Evolutionary conservation across 192 early-diverging fungal species (phyloP).

Genomic region (Phycomyces blakesleeanus): DNA sequence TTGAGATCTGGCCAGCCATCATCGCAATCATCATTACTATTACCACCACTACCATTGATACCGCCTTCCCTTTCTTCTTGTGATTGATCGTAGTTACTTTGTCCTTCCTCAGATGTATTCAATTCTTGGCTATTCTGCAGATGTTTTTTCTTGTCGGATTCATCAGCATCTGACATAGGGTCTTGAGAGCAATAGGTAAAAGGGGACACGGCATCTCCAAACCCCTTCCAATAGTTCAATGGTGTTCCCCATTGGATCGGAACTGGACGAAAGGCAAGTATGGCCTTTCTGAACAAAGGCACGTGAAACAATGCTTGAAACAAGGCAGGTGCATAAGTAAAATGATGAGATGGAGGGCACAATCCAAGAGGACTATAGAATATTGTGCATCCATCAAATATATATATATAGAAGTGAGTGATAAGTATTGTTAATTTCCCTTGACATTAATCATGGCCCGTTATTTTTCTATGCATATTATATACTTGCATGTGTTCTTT

Average conservation of each 20-base stretch:
- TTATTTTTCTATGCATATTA: too few relatives aligned
- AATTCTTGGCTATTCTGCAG: too few relatives aligned
- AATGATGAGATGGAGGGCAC: conserved; percentile 21
- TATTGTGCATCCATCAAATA: neutral
- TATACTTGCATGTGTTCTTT: conserved; percentile 12
- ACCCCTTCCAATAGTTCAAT: conserved; percentile 39
- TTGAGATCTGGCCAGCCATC: too few relatives aligned
- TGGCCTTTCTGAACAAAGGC: conserved; percentile 25
- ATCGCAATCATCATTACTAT: too few relatives aligned
- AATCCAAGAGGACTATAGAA: conserved; percentile 36
- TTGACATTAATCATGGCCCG: too few relatives aligned
- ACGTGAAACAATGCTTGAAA: conserved; percentile 43
- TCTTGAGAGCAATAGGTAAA: neutral
- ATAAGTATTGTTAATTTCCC: neutral
- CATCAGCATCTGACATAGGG: neutral
- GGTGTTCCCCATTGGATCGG: conserved; percentile 31
- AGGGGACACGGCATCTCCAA: conserved; percentile 16
- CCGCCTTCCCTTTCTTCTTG: too few relatives aligned
- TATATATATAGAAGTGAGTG: neutral
- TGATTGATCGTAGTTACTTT: neutral
- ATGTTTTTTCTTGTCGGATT: too few relatives aligned
- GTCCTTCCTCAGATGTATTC: too few relatives aligned
- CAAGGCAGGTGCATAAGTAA: conserved; percentile 26
- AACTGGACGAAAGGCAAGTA: conserved; percentile 33
- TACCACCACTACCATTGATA: too few relatives aligned